phyloP scores from a whole-genome alignment of 2,329 filamentous ascomycete genomes.

The Aureobasidium pullulans region DNA sequence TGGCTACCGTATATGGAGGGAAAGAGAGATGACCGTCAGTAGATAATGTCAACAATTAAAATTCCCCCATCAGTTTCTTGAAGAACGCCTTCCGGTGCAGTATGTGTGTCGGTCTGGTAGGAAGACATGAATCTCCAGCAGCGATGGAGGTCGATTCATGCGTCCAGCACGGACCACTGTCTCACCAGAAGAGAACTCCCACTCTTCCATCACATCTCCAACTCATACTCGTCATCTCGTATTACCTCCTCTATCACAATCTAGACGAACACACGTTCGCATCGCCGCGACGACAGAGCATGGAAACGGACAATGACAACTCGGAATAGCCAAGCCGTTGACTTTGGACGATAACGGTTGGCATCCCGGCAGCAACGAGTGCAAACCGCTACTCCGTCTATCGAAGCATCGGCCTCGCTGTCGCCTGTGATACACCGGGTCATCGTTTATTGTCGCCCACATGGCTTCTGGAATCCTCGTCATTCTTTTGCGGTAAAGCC shows the following conservation, averaged over 20 bases:
- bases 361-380: not conserved
- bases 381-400: not conserved
- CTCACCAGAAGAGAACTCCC: not conserved
- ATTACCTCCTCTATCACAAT: not conserved
- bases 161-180: slow-evolving; percentile 11
- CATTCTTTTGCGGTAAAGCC: slow-evolving; percentile 3
- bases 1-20: too few species aligned
- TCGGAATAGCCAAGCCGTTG: not conserved
- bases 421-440: not conserved
- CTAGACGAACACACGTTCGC: slow-evolving; percentile 5
- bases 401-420: not conserved
- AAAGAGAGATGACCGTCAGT: too few species aligned
- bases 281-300: not conserved
- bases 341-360: slow-evolving; percentile 1
- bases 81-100: too few species aligned
- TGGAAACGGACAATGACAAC: not conserved
- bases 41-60: too few species aligned
- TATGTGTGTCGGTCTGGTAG: not conserved
- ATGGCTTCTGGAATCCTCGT: not conserved
- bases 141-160: slow-evolving; percentile 4
- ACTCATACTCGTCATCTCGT: not conserved
- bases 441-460: not conserved
- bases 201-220: not conserved
- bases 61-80: too few species aligned
- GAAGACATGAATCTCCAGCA: not conserved